Evolutionary conservation across 345 rosid genomes (phyloP), one percentile per base, ranked within the genome.

Genomic region (Abelmoschus esculentus): DNA sequence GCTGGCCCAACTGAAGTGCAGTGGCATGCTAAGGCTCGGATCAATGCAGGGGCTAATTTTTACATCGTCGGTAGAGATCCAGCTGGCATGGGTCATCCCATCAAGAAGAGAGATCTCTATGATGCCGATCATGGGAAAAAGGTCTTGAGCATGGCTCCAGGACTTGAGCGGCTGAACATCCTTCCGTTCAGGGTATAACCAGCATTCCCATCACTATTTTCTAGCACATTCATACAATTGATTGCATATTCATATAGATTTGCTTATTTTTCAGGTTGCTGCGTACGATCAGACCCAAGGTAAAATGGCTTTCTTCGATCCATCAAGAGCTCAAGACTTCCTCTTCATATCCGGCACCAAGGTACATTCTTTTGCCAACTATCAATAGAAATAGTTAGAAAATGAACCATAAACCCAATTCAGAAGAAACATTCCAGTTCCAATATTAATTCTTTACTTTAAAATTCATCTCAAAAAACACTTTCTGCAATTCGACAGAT

Each of bases 1-100:
- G 97, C 97, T 49, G 99, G 99, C 72, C 99, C 99, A 19, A 95
- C 99, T 0, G 99, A 95, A 85, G 99, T 95, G 75, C 99, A 95
- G 77, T 95, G 99, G 99, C 99, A 95, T 32, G 99, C 99, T 38
- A 95, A 95, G 79, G 96, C 96, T 70, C 85, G 99, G 72, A 91
- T 95, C 71, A 95, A 95, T 67, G 99, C 99, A 0, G 99, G 99
- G 67, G 99, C 99, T 63, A 88, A 95, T 84, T 95, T 95, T 54
- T 95, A 95, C 82, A 95, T 95, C 55, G 99, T 95, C 12, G 99
- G 99, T 75, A 82, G 99, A 75, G 97, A 95, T 72, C 99, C 99
- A 3, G 99, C 99, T 9, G 99, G 99, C 69, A 95, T 95, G 99
- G 77, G 96, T 72, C 99, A 95, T 74, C 99, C 99, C 0, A 82